Evolutionary conservation across 108 stramenopile species (phyloP).

Genomic region (Ochromonas danica): DNA sequence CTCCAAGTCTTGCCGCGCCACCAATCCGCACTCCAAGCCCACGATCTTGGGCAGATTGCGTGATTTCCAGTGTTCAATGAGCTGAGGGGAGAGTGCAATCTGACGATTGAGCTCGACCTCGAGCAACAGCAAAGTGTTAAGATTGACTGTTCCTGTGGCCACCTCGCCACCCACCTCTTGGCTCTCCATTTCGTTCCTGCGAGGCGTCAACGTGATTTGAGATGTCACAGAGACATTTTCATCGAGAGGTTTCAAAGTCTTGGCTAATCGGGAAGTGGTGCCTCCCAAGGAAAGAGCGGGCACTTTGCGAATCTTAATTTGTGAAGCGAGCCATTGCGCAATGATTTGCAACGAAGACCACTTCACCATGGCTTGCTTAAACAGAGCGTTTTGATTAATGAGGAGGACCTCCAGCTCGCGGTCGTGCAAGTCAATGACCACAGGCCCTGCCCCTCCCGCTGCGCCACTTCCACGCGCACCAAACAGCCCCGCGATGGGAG

Average conservation of each 20-base stretch:
- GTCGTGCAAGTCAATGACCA: background rate
- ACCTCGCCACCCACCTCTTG: background rate
- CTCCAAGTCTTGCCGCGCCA: slow-evolving; percentile 29
- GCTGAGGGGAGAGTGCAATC: background rate
- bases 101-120: background rate
- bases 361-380: background rate
- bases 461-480: background rate
- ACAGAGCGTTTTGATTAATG: background rate
- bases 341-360: slow-evolving; percentile 20
- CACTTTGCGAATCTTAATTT: too few species aligned
- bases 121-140: background rate
- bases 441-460: background rate
- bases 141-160: background rate
- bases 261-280: too few species aligned
- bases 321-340: slow-evolving; percentile 19
- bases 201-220: background rate
- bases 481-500: slow-evolving; percentile 14
- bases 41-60: background rate
- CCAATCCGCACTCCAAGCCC: background rate
- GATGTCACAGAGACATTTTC: slow-evolving; percentile 3
- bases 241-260: too few species aligned
- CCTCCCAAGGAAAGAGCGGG: too few species aligned
- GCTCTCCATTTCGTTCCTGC: background rate
- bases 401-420: slow-evolving; percentile 12
- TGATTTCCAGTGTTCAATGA: background rate